Evolutionary conservation across 805 yeast genomes (phyloP).

Genomic region (Soucietia sequanensis): DNA sequence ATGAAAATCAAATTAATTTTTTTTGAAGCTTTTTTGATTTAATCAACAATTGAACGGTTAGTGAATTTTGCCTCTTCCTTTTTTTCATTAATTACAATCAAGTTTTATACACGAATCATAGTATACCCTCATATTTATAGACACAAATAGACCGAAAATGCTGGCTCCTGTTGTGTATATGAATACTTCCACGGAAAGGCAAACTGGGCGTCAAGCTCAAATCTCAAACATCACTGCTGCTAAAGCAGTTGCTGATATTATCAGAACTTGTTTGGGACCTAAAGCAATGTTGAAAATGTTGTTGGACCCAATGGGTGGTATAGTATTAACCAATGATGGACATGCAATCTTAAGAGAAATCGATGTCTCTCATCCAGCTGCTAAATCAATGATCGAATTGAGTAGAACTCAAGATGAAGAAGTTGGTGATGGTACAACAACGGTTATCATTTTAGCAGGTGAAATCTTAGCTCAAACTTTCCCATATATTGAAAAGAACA

Average conservation of each 20-base stretch:
- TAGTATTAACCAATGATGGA: slow-evolving; percentile 96
- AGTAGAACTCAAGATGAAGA: slow-evolving; percentile 98
- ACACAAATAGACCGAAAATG: slow-evolving; percentile 20
- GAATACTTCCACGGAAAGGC: slow-evolving; percentile 86
- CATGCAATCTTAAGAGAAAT: slow-evolving; percentile 97
- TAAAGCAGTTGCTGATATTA: slow-evolving; percentile 97
- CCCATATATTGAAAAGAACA: slow-evolving; percentile 90
- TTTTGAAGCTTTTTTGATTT: too few relatives aligned
- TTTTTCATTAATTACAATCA: too few relatives aligned
- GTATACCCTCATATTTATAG: too few relatives aligned
- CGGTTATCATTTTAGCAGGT: slow-evolving; percentile 95
- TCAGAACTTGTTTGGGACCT: slow-evolving; percentile 97
- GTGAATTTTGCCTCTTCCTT: too few relatives aligned
- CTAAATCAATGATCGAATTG: slow-evolving; percentile 96
- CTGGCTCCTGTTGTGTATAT: slow-evolving; percentile 49
- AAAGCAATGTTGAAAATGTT: slow-evolving; percentile 99
- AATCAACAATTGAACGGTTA: too few relatives aligned
- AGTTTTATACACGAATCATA: too few relatives aligned
- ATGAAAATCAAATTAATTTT: too few relatives aligned
- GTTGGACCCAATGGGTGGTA: slow-evolving; percentile 95
- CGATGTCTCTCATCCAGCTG: slow-evolving; percentile 98
- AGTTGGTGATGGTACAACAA: slow-evolving; percentile 98
- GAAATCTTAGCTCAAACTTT: slow-evolving; percentile 94
- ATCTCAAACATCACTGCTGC: slow-evolving; percentile 97
- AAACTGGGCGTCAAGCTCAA: slow-evolving; percentile 96